These are phyloP conservation scores for carrot (Daucus carota) DNA, from an alignment of 129 eudicot genomes.

Conservation along the genomic window DH1_v3.0 NC_030383.2:40572001-40572500, in stretches of 20 bases:
- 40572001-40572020: conserved; percentile 37
- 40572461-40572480: conserved; percentile 28
- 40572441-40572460: conserved; percentile 80
- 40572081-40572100: conserved; percentile 11
- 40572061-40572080: conserved; percentile 1
- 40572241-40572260: conserved; percentile 81
- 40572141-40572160: conserved; percentile 40
- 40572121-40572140: conserved; percentile 36
- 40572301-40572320: conserved; percentile 35
- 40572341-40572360: conserved; percentile 89
- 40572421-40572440: conserved; percentile 72
- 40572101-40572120: conserved; percentile 80
- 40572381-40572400: conserved; percentile 85
- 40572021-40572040: conserved; percentile 21
- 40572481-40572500: neutral
- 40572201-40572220: conserved; percentile 15
- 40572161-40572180: conserved; percentile 42
- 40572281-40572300: conserved; percentile 26
- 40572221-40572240: conserved; percentile 75
- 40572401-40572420: conserved; percentile 84
- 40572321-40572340: conserved; percentile 66
- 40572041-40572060: conserved; percentile 16
- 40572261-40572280: conserved; percentile 20
- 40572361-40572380: conserved; percentile 78
- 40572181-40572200: conserved; percentile 22